Evolutionary conservation across 257 asterid genomes (phyloP), one percentile per base, ranked within the genome.

Genomic region (Scutellaria minor): DNA sequence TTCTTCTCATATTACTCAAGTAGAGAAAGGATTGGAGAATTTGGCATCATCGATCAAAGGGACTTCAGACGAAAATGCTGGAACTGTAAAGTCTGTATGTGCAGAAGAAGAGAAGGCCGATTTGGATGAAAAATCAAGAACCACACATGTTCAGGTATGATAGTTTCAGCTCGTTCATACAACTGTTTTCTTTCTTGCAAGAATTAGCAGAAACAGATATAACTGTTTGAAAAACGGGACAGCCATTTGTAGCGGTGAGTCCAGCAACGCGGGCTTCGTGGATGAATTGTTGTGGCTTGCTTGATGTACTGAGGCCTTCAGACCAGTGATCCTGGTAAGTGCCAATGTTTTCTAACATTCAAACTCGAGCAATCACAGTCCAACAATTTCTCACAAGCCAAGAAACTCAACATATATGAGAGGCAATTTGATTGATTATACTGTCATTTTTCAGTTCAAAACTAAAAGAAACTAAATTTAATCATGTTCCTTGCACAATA

Each of bases 271-370:
- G 10, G 50, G 65, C 72, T 75, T 80, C 83, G 7, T 83, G 83
- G 83, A 72, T 18, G 53, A 78, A 73, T 56, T 78, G 88, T 72
- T 83, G 88, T 18, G 83, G 85, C 15, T 66, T 80, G 61, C 71
- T 78, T 62, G 88, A 80, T 42, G 62, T 62, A 75, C 37, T 80
- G 46, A 70, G 44, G 64, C 65, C 71, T 53, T 64, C 74, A 9
- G 66, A 46, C 37, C 75, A 69, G 35, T 74, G 74, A 78, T 47
- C 60, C 47, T 48, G 79, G 80, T 72, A 74, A 53, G 20, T 64
- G 57, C 50, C 14, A 6, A 15, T 24, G 54, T 51, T 24, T 51
- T 13, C 57, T 3, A 52, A 64, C 13, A 6, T 15, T 27, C 35
- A 20, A 13, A 27, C 12, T 9, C n/a, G 11, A 12, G 9, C 2